Percentiles rank a stretch among this genome's conserved stretches.
phyloP scores from a whole-genome alignment of 2,329 filamentous ascomycete species.

The Colletotrichum nymphaeae region DNA sequence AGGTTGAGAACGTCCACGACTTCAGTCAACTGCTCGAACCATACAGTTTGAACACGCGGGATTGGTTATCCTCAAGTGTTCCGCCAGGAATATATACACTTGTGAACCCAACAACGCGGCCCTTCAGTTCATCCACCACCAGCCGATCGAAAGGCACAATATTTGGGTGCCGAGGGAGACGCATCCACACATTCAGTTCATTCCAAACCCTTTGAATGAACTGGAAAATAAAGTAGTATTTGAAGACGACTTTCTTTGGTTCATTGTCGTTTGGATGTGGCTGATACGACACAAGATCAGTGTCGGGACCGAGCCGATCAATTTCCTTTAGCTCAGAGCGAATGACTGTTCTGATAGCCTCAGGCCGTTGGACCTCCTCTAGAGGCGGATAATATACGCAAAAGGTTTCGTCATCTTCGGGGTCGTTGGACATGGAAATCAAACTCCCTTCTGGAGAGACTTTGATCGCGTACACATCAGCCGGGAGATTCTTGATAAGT shows the following conservation, averaged over 20 bases:
- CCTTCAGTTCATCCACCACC: neutral
- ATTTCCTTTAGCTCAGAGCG: neutral
- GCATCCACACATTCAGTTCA: neutral
- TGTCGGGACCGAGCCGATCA: neutral
- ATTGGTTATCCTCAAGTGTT: neutral
- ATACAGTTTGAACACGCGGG: conserved; percentile 31
- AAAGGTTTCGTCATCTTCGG: neutral
- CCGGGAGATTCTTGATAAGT: conserved; percentile 36
- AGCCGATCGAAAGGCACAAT: neutral
- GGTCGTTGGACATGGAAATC: neutral
- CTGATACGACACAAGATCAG: neutral
- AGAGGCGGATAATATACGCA: neutral
- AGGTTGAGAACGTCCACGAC: conserved; percentile 53
- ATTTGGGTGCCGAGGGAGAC: neutral
- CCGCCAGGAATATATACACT: neutral
- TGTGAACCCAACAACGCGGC: neutral
- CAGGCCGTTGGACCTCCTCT: neutral
- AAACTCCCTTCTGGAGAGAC: conserved; percentile 31
- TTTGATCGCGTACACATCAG: conserved; percentile 38
- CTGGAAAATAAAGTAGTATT: neutral
- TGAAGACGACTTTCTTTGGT: neutral
- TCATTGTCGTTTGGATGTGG: neutral
- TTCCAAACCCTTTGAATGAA: neutral
- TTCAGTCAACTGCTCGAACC: conserved; percentile 48
- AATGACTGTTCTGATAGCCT: neutral